Percentiles rank a stretch among this genome's conserved stretches.
phyloP scores from a whole-genome alignment of 495 filamentous ascomycete species.

The Hyaloscypha hepaticicola region DNA sequence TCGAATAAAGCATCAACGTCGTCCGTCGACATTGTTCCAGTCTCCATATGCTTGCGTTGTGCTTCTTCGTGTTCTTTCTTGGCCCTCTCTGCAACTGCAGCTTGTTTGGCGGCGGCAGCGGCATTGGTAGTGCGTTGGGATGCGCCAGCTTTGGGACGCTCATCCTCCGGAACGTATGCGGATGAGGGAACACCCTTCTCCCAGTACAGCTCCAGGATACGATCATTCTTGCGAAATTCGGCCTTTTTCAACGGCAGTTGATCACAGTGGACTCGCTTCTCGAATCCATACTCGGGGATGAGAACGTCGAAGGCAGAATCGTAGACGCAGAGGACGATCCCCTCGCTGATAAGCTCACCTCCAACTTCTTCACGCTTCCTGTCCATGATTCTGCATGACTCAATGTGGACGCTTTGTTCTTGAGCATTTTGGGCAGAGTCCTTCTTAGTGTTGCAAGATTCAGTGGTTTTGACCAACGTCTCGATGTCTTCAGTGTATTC shows the following conservation, averaged over 20 bases:
- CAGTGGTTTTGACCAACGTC: constrained; percentile 84
- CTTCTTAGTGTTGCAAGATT: constrained; percentile 98
- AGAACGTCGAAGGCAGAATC: constrained; percentile 98
- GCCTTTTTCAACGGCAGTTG: constrained; percentile 98
- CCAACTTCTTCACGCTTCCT: constrained; percentile 79
- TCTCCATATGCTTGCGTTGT: constrained; percentile 87
- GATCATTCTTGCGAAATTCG: constrained; percentile 92
- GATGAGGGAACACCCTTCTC: constrained; percentile 98
- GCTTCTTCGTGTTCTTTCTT: constrained; percentile 83
- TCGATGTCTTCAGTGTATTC: constrained; percentile 92
- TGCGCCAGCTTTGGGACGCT: constrained; percentile 78
- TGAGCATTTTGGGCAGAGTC: constrained; percentile 96
- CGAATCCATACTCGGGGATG: constrained; percentile 97
- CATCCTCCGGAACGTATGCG: constrained; percentile 94
- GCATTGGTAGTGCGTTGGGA: constrained; percentile 68
- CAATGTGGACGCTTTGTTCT: constrained; percentile 98
- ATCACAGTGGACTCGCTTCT: constrained; percentile 98
- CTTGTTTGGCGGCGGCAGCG: constrained; percentile 71
- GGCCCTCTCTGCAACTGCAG: constrained; percentile 74
- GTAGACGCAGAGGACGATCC: constrained; percentile 95
- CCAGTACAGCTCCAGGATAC: constrained; percentile 95
- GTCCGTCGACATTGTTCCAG: constrained; percentile 83
- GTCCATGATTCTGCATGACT: constrained; percentile 93
- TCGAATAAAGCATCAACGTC: constrained; percentile 93
- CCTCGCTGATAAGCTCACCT: constrained; percentile 93